Base-by-base conservation (phyloP, 192 early-diverging fungal species). In the Bifiguratus adelaidae region DNA sequence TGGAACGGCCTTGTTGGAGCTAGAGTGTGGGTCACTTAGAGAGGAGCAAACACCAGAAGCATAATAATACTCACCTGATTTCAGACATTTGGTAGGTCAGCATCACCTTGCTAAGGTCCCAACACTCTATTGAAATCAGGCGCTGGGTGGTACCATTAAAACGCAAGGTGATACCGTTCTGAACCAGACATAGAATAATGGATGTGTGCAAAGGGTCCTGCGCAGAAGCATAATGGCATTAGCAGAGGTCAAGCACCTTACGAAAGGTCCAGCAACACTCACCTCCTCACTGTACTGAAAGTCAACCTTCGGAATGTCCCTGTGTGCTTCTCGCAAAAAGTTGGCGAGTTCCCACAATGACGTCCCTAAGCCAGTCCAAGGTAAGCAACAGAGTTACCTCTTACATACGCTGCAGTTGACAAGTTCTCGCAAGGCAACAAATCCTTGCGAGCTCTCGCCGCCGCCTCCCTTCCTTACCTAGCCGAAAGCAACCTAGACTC, bases 231-330 rank as follows among this genome's bases (percentile, higher is more conserved):
- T 19, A 18, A 30, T 34, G 2, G 25, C 24, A 56, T 29, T 20
- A 38, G 11, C 7, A 34, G 33, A 23, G 30, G 32, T 34, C 41
- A 37, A 18, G 43, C 20, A 34, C 8, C 19, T 21, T 34, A 13
- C n/a, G 13, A 23, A 26, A 12, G 30, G 9, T 30, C 13, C 4
- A 23, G 58, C 40, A 35, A 66, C 28, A 21, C 38, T 48, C 70
- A 80, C 79, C 50, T 74, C 60, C 26, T 82, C 71, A 20, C 61
- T 63, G 47, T 82, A 85, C 35, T 75, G 80, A 33, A 78, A 63
- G 19, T 81, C 75, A 4, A 85, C 78, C 21, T 56, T 47, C 23
- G 78, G 77, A 29, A 82, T 65, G 27, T 68, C 47, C 2, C 53
- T 44, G 7, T 65, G 62, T 47, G 56, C 63, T 25, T 74, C 70